phyloP scores from a whole-genome alignment of 1,284 basidiomycete genomes.

The Coriolopsis trogii region DNA sequence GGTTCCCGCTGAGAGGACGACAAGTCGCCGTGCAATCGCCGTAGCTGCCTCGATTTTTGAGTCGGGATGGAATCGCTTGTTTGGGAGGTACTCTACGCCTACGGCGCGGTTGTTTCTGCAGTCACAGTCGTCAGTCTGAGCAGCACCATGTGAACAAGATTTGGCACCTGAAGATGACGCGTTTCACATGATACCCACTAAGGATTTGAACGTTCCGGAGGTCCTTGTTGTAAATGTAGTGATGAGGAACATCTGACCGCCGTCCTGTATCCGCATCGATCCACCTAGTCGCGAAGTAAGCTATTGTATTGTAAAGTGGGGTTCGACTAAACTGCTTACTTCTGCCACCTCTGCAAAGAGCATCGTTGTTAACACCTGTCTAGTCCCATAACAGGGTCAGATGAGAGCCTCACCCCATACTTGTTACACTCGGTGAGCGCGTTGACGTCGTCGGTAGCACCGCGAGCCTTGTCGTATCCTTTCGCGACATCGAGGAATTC shows the following conservation, averaged over 20 bases:
- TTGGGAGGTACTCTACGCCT: conserved; percentile 58
- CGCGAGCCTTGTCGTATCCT: conserved; percentile 42
- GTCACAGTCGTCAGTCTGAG: background rate
- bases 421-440: conserved; percentile 29
- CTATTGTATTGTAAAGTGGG: background rate
- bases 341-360: conserved; percentile 18
- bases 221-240: conserved; percentile 55
- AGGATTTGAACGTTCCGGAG: conserved; percentile 26
- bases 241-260: conserved; percentile 58
- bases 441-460: conserved; percentile 27
- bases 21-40: conserved; percentile 44
- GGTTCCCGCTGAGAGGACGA: conserved; percentile 53
- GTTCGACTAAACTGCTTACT: conserved; percentile 9
- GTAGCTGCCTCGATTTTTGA: conserved; percentile 24
- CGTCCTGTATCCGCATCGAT: conserved; percentile 51
- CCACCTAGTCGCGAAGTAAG: conserved; percentile 40
- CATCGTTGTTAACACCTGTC: background rate
- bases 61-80: conserved; percentile 32
- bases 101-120: conserved; percentile 51
- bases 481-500: conserved; percentile 50
- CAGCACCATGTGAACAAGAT: background rate
- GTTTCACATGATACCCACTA: conserved; percentile 30
- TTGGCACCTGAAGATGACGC: conserved; percentile 29
- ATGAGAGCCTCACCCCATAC: conserved; percentile 31
- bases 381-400: background rate